Conservation (phyloP, 257 asterid genomes). For the Pogostemon cablin region DNA sequence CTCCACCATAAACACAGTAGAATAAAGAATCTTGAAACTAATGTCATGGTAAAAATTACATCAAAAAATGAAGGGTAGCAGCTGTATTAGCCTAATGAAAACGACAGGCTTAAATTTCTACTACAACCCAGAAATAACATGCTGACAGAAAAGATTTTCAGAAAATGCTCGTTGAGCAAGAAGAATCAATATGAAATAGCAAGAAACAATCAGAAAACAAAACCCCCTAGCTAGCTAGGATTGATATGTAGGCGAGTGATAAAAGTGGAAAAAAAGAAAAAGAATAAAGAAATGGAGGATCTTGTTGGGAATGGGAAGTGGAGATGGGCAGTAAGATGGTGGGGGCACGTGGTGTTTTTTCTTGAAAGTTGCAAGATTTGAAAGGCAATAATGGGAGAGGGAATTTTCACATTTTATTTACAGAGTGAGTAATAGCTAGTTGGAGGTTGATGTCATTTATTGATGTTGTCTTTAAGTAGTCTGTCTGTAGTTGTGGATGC, state of each 20-base stretch:
- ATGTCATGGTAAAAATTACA: conserved; percentile 39
- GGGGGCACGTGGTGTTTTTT: conserved; percentile 40
- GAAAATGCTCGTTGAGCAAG: neutral
- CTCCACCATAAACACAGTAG: conserved; percentile 44
- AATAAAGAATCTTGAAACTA: conserved; percentile 30
- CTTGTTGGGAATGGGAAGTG: conserved; percentile 36
- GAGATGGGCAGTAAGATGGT: conserved; percentile 17
- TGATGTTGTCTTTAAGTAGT: conserved; percentile 12
- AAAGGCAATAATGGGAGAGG: conserved; percentile 33
- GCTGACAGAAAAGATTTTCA: neutral
- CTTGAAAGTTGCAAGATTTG: conserved; percentile 31
- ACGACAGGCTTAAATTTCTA: conserved; percentile 6
- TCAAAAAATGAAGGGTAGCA: neutral
- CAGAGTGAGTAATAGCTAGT: neutral
- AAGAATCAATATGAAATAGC: conserved; percentile 6
- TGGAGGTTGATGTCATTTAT: conserved; percentile 35
- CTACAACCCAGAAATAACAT: conserved; percentile 21
- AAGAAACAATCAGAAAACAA: neutral
- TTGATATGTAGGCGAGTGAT: neutral
- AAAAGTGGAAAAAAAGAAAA: neutral
- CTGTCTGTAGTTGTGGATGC: too few species aligned
- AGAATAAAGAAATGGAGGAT: conserved; percentile 13
- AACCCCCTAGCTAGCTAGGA: conserved; percentile 10
- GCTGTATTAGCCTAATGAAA: conserved; percentile 8
- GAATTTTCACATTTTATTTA: conserved; percentile 8